These are phyloP conservation scores for Nigrospora osmanthi DNA, from an alignment of 2,329 filamentous ascomycete species.

Conservation along the genomic window DNA sequence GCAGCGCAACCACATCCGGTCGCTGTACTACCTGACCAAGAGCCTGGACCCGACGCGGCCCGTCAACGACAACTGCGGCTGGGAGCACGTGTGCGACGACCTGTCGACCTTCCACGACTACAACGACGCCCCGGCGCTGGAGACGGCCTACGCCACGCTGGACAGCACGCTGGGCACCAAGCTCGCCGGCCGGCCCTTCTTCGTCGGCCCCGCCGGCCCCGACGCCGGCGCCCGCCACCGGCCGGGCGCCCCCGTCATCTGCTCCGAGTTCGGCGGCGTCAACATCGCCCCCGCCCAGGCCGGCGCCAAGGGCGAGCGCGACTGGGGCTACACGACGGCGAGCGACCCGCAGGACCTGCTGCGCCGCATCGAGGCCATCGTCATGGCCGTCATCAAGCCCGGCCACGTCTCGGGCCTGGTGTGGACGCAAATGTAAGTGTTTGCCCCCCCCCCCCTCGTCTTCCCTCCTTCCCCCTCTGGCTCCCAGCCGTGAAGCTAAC, in stretches of 20 bases:
- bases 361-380: constrained; percentile 47
- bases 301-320: constrained; percentile 31
- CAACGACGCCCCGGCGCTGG: constrained; percentile 46
- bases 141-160: constrained; percentile 43
- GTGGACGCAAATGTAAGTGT: constrained; percentile 54
- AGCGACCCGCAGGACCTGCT: constrained; percentile 51
- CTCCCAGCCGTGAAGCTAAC: constrained; percentile 6
- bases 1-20: constrained; percentile 57
- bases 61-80: constrained; percentile 65
- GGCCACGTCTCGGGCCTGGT: constrained; percentile 56
- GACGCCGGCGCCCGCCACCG: constrained; percentile 44
- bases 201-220: constrained; percentile 35
- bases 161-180: constrained; percentile 46
- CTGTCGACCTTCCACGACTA: constrained; percentile 65
- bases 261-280: constrained; percentile 61
- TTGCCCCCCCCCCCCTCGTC: no score
- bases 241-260: constrained; percentile 51
- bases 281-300: constrained; percentile 49
- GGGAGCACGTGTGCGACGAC: constrained; percentile 60
- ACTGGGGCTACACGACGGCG: constrained; percentile 65
- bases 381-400: constrained; percentile 47
- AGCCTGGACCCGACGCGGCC: constrained; percentile 55
- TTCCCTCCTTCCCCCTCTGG: neutral
- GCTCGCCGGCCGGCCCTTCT: constrained; percentile 42
- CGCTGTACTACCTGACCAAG: constrained; percentile 59